Percentiles rank a stretch among this genome's conserved stretches.
Conservation (phyloP, 140 eudicot species). For the Anethum foeniculum region DNA sequence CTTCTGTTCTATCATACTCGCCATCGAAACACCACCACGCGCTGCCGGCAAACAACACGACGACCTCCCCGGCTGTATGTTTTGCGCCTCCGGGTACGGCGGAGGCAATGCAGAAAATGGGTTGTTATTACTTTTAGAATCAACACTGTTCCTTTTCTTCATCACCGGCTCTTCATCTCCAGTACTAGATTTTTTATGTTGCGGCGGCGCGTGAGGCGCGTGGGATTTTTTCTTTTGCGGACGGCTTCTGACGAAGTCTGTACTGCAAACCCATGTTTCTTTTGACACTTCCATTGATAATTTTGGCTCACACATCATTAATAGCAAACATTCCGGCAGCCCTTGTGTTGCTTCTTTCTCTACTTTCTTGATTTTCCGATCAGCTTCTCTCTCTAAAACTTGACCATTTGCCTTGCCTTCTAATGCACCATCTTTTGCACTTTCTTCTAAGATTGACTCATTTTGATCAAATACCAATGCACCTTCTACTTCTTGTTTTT, state of each 20-base stretch:
- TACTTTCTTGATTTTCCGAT: background rate
- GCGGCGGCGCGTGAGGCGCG: conserved; percentile 10
- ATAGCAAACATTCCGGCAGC: conserved; percentile 79
- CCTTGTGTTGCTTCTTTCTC: conserved; percentile 20
- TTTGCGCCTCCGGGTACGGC: conserved; percentile 13
- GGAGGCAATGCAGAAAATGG: conserved; percentile 9
- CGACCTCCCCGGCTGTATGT: conserved; percentile 55
- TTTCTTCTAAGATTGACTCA: conserved; percentile 18
- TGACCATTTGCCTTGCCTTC: background rate
- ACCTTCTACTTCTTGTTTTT: conserved; percentile 18
- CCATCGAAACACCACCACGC: conserved; percentile 37
- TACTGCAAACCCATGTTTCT: conserved; percentile 97
- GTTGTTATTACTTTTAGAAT: background rate
- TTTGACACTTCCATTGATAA: conserved; percentile 89
- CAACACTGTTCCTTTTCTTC: conserved; percentile 20
- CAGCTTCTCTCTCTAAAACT: conserved; percentile 2
- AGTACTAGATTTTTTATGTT: background rate
- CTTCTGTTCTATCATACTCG: conserved; percentile 72
- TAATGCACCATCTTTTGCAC: background rate
- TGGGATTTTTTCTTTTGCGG: conserved; percentile 22
- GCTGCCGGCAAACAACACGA: conserved; percentile 62
- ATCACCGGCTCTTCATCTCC: conserved; percentile 7
- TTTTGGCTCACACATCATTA: conserved; percentile 97
- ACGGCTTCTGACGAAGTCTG: conserved; percentile 56
- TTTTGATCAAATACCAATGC: conserved; percentile 12